Evolutionary conservation across 805 yeast species (phyloP), one percentile per base, ranked within the genome.

Genomic region (Brettanomyces bruxellensis): DNA sequence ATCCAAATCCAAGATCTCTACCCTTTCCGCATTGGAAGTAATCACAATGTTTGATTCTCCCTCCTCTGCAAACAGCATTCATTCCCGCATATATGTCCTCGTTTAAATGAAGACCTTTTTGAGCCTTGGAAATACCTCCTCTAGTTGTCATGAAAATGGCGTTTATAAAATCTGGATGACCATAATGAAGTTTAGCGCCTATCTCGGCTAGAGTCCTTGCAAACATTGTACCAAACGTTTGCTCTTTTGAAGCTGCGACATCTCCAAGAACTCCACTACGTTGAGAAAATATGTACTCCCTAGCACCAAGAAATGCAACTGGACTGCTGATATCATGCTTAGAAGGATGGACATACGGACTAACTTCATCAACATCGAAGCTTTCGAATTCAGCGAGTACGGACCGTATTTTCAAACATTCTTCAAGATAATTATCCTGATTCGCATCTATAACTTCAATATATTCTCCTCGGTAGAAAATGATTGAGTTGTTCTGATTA

Each of bases 21-120:
- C 98, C 98, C 62, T 91, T 91, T 32, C 98, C 98, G 66, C 98
- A 91, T 64, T 91, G 98, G 65, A 81, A 89, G 65, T 84, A 91
- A 59, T 91, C 98, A 65, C 96, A 86, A 63, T 91, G 98, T 67
- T 90, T 90, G 50, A 90, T 90, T 54, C 91, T 73, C 1, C 97
- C 98, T 39, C 97, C 97, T 49, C 98, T 76, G 57, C 86, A 70
- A 52, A 86, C 61, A 0, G 95, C 96, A 50, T 71, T 86, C 85
- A 90, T 91, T 41, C 98, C 98, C 22, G 97, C 97, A 65, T 85
- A 90, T 36, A 90, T 91, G 70, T 90, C 98, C 62, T 90, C 97
- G 68, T 90, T 90, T 59, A 90, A 68, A 63, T 90, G 98, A 48
- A 90, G 69, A 11, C 97, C 95, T 61, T 83, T 87, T 64, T 90